phyloP scores from a whole-genome alignment of 2,329 filamentous ascomycete species.

The Neocucurbitaria cava region DNA sequence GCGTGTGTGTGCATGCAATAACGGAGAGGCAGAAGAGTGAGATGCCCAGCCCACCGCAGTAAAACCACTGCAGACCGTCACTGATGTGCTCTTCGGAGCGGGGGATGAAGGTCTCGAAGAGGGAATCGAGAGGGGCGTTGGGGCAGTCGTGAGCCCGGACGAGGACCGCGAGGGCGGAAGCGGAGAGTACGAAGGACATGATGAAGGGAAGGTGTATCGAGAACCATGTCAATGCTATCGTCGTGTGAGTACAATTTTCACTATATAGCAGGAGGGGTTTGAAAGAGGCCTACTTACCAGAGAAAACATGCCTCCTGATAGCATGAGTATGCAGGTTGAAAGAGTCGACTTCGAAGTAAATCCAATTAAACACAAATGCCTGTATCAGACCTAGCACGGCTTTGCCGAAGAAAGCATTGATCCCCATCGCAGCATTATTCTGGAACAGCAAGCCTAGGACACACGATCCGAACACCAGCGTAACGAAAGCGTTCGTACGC shows the following conservation, averaged over 20 bases:
- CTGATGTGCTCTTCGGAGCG: constrained; percentile 60
- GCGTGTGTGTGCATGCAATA: constrained; percentile 63
- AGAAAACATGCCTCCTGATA: constrained; percentile 60
- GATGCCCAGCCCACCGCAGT: constrained; percentile 67
- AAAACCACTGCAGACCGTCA: constrained; percentile 66
- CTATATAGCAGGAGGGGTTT: neutral
- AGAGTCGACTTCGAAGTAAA: constrained; percentile 69
- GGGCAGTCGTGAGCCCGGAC: constrained; percentile 65
- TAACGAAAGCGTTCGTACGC: constrained; percentile 69
- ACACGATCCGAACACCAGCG: constrained; percentile 69
- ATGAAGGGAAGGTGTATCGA: constrained; percentile 67
- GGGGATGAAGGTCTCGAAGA: constrained; percentile 60
- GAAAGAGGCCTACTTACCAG: constrained; percentile 44
- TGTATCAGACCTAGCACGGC: constrained; percentile 65
- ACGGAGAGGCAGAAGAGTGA: constrained; percentile 62
- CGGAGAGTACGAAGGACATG: constrained; percentile 67
- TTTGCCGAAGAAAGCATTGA: constrained; percentile 68
- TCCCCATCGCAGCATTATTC: constrained; percentile 58
- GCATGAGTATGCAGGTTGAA: constrained; percentile 66
- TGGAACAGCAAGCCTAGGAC: constrained; percentile 69
- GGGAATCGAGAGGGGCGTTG: constrained; percentile 54
- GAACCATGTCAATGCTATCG: constrained; percentile 61
- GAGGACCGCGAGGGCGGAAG: constrained; percentile 64
- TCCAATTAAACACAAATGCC: constrained; percentile 67
- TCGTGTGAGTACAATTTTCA: neutral